Base-by-base conservation (phyloP, 129 eudicot genomes). In the Artemisia tridentata region DNA sequence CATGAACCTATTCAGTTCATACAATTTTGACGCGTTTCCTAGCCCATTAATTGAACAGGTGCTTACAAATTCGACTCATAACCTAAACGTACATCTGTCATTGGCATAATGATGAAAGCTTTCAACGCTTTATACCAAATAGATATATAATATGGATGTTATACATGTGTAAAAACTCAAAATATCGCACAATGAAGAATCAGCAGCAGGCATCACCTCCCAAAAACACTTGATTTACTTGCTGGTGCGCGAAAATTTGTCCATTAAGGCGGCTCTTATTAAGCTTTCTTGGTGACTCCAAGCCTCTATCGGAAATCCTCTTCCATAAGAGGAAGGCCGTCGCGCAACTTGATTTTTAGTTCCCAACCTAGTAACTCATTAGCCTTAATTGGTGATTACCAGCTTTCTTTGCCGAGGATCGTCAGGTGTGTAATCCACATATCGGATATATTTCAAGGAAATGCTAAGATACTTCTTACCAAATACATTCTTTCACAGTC, bases 271-370 rank as follows among this genome's bases (percentile, higher is more conserved):
- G 4, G 3, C 3, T 55, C 20, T 55, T 55, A 59, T 23, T 48
- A 11, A 48, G 38, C n/a, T 25, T 59, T 69, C 80, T 54, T 84
- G 1, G 72, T 62, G 54, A 82, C 82, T 25, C 82, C 85, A 23
- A 89, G 92, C 88, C 96, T 84, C 75, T 82, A 68, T 23, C 90
- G 83, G 76, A 89, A 89, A 60, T 89, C 92, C 9, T 80, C 84
- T 80, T 89, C 90, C 92, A 89, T 84, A 63, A 81, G 93, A 0
- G 96, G 93, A 74, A 89, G 86, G 20, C 96, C 96, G 3, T 89
- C 96, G 7, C 85, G 84, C 78, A 89, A 57, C 67, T 78, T 89
- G 65, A 86, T 57, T 69, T 82, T 89, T 2, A 93, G 96, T 65
- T 89, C 96, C 96, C 96, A 89, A 31, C 86, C 96, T 4, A 89